Conservation (phyloP, 306 rosid species). For the Oemleria cerasiformis region DNA sequence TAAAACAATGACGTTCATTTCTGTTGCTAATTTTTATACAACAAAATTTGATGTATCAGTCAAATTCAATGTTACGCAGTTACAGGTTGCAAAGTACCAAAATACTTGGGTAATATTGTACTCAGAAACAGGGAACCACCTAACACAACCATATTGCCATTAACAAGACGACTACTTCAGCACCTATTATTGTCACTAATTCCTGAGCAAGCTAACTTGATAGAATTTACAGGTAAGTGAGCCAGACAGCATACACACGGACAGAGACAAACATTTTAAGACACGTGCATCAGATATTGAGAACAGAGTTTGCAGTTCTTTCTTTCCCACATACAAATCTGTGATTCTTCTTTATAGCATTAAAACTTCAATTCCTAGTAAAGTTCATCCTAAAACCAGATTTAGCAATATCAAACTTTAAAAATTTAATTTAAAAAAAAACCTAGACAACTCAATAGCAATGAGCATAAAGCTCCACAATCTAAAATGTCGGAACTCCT, state of each 20-base stretch:
- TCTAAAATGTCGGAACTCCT: background rate
- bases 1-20: conserved; percentile 12
- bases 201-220: background rate
- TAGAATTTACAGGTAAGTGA: too few species aligned
- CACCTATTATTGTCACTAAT: background rate
- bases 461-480: background rate
- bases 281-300: too few species aligned
- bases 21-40: background rate
- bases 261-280: too few species aligned
- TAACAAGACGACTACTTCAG: conserved; percentile 4
- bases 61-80: background rate
- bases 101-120: background rate
- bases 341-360: too few species aligned
- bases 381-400: too few species aligned
- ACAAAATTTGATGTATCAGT: background rate
- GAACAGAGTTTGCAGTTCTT: too few species aligned
- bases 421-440: too few species aligned
- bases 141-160: background rate
- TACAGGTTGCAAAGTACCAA: background rate
- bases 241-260: too few species aligned
- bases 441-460: background rate
- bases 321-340: too few species aligned
- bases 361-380: too few species aligned
- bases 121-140: conserved; percentile 1
- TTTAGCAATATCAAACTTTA: too few species aligned